phyloP scores from a whole-genome alignment of 768 basidiomycete species.

The Termitomyces sp. region DNA sequence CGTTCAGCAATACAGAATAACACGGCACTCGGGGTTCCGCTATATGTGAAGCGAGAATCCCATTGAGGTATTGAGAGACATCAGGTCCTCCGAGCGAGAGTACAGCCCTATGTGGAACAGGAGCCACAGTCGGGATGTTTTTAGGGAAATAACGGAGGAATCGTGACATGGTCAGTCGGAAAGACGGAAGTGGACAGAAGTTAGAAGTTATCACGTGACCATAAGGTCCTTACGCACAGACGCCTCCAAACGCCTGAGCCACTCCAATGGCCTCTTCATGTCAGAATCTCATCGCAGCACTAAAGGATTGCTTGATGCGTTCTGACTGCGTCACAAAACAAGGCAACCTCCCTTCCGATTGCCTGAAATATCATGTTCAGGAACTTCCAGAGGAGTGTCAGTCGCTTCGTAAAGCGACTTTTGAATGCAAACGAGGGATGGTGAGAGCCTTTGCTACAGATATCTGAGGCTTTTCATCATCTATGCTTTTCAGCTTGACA shows the following conservation, averaged over 20 bases:
- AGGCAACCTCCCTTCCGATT: conserved; percentile 76
- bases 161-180: conserved; percentile 2
- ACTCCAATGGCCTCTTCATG: conserved; percentile 72
- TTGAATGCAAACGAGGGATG: conserved; percentile 90
- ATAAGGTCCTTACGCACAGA: neutral
- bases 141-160: conserved; percentile 42
- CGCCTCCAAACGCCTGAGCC: neutral
- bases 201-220: neutral
- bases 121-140: conserved; percentile 50
- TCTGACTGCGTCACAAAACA: conserved; percentile 87
- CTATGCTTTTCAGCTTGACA: conserved; percentile 54
- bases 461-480: neutral
- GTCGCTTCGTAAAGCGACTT: conserved; percentile 73
- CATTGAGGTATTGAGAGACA: conserved; percentile 77
- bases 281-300: conserved; percentile 65
- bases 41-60: conserved; percentile 55
- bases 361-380: conserved; percentile 66
- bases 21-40: conserved; percentile 41
- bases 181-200: too few relatives aligned
- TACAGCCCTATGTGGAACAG: conserved; percentile 58
- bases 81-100: conserved; percentile 80
- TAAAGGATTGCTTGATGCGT: conserved; percentile 79
- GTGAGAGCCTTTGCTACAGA: conserved; percentile 31
- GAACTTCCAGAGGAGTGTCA: conserved; percentile 82
- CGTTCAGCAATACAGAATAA: conserved; percentile 72